Evolutionary conservation across 1,139 yeast genomes (phyloP).

Genomic region (Pichia kudriavzevii): DNA sequence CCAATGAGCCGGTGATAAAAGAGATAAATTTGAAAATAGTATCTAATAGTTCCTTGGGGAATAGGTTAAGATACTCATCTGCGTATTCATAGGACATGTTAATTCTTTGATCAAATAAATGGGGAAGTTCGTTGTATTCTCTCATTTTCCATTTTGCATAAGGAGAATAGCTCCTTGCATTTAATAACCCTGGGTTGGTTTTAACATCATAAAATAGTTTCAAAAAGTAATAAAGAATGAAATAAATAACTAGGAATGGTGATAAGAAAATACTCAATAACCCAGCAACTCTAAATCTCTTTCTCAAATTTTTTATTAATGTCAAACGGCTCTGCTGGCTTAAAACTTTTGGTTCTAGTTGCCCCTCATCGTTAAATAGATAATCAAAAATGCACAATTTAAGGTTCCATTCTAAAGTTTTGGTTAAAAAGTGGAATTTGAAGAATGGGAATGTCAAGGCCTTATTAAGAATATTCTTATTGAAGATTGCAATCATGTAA

Average conservation of each 20-base stretch:
- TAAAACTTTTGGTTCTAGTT: conserved; percentile 64
- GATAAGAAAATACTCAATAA: conserved; percentile 72
- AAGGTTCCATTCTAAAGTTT: conserved; percentile 90
- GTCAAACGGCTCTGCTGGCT: conserved; percentile 65
- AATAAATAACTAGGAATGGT: conserved; percentile 79
- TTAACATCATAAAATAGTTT: conserved; percentile 89
- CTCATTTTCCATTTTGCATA: conserved; percentile 92
- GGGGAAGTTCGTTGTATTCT: conserved; percentile 89
- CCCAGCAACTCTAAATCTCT: conserved; percentile 84
- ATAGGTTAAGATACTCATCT: conserved; percentile 75
- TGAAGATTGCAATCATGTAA: conserved; percentile 81
- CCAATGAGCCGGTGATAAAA: conserved; percentile 80
- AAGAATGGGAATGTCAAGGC: conserved; percentile 46
- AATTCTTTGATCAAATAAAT: conserved; percentile 71
- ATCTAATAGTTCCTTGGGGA: conserved; percentile 76
- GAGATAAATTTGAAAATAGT: conserved; percentile 59
- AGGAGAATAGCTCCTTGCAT: conserved; percentile 88
- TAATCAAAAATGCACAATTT: conserved; percentile 82
- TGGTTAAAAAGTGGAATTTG: conserved; percentile 47
- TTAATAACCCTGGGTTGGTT: conserved; percentile 76
- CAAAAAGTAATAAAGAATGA: conserved; percentile 76
- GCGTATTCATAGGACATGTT: conserved; percentile 76
- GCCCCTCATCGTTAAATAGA: conserved; percentile 78
- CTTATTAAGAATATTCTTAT: conserved; percentile 66
- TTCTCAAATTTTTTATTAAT: conserved; percentile 60